These are phyloP conservation scores for Mycena kentingensis DNA, from an alignment of 768 basidiomycete genomes.

Conservation along the genomic window DNA sequence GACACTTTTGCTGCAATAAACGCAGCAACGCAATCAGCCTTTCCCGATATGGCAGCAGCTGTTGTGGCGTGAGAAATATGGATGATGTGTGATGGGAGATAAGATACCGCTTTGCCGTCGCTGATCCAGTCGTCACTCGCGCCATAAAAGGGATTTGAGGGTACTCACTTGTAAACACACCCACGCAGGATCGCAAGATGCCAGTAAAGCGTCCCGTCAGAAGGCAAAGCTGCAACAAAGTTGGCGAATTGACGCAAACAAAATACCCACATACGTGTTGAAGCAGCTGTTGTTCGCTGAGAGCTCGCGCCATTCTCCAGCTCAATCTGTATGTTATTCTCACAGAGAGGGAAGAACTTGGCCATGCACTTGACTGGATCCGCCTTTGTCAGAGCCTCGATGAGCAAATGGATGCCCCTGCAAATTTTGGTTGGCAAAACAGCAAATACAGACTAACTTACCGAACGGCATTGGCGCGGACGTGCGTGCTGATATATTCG, in stretches of 20 bases:
- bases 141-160: conserved; percentile 1
- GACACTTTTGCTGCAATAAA: conserved; percentile 67
- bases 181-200: conserved; percentile 78
- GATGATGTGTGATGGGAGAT: neutral
- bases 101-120: conserved; percentile 59
- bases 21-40: conserved; percentile 62
- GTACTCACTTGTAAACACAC: conserved; percentile 72
- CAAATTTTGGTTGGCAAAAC: neutral
- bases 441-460: neutral
- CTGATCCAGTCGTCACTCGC: conserved; percentile 29
- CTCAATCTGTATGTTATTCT: conserved; percentile 68
- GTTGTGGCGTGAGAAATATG: neutral
- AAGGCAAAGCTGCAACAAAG: no score
- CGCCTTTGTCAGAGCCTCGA: conserved; percentile 83
- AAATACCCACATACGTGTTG: no score
- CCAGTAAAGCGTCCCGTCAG: conserved; percentile 88
- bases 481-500: conserved; percentile 79
- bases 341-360: conserved; percentile 77
- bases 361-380: conserved; percentile 74
- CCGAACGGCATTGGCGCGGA: conserved; percentile 83
- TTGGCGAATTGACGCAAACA: no score
- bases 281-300: conserved; percentile 67
- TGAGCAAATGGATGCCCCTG: conserved; percentile 80
- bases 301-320: conserved; percentile 85
- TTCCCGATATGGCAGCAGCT: conserved; percentile 68